Evolutionary conservation across 805 yeast species (phyloP).

Genomic region (Starmerella riodocensis): DNA sequence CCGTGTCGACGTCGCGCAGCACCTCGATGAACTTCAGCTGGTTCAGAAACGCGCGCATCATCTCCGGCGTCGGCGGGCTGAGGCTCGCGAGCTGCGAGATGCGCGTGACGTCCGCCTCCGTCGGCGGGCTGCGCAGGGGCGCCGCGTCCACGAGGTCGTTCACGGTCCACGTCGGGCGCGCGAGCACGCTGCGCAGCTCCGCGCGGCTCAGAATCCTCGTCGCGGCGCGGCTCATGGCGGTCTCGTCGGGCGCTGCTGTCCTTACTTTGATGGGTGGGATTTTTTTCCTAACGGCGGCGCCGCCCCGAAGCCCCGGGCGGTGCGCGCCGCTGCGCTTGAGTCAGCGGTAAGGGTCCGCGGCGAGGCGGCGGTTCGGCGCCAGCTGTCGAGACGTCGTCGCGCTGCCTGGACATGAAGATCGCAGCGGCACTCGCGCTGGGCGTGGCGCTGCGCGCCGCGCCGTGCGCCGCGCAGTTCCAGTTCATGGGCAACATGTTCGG

Average conservation of each 20-base stretch:
- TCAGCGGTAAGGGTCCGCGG: not conserved
- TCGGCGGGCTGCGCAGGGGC: conserved; percentile 16
- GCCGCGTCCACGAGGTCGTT: conserved; percentile 21
- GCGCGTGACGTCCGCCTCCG: conserved; percentile 12
- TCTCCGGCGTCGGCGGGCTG: conserved; percentile 20
- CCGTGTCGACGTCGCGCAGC: conserved; percentile 27
- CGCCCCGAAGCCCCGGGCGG: too few relatives aligned
- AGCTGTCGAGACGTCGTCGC: too few relatives aligned
- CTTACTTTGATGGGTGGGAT: too few relatives aligned
- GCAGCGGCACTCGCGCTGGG: too few relatives aligned
- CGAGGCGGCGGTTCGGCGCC: too few relatives aligned
- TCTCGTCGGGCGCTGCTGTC: too few relatives aligned
- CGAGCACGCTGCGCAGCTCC: conserved; percentile 15
- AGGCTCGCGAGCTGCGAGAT: conserved; percentile 17
- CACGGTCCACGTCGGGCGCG: conserved; percentile 24
- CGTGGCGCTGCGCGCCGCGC: conserved; percentile 3
- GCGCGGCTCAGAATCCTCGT: conserved; percentile 4
- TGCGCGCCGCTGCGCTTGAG: not conserved
- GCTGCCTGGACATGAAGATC: not conserved
- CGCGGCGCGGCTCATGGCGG: conserved; percentile 6
- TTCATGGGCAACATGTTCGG: conserved; percentile 26
- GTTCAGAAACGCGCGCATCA: conserved; percentile 24
- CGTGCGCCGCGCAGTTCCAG: conserved; percentile 29
- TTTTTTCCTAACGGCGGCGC: too few relatives aligned
- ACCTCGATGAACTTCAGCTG: conserved; percentile 31